phyloP scores from a whole-genome alignment of 345 rosid species.

The Hibiscus syriacus region DNA sequence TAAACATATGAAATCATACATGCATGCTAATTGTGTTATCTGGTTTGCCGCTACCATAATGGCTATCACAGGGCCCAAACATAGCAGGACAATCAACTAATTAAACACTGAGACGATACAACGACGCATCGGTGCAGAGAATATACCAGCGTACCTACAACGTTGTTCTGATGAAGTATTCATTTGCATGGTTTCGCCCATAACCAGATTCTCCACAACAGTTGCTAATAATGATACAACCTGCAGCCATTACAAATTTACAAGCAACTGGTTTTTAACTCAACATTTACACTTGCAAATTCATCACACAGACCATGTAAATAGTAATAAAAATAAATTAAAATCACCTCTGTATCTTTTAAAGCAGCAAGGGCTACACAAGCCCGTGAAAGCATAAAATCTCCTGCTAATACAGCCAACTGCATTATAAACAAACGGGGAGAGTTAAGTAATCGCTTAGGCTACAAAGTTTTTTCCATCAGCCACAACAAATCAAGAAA shows the following conservation, averaged over 20 bases:
- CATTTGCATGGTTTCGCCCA: slow-evolving; percentile 98
- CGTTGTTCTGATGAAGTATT: slow-evolving; percentile 68
- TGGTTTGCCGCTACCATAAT: not conserved
- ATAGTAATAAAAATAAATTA: not conserved
- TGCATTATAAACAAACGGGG: slow-evolving; percentile 20
- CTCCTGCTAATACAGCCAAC: slow-evolving; percentile 90
- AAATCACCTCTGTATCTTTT: slow-evolving; percentile 70
- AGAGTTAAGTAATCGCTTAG: not conserved
- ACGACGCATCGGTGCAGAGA: not conserved
- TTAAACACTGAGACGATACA: not conserved
- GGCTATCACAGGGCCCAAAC: not conserved
- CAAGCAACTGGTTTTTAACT: not conserved
- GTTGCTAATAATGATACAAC: slow-evolving; percentile 79
- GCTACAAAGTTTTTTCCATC: not conserved
- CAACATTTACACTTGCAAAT: not conserved
- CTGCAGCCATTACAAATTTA: slow-evolving; percentile 23
- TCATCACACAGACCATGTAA: not conserved
- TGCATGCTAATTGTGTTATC: not conserved
- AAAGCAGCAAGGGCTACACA: slow-evolving; percentile 79
- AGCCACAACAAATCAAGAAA: not conserved
- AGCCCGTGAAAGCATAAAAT: slow-evolving; percentile 89
- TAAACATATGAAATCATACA: not conserved
- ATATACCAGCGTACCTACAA: slow-evolving; percentile 44
- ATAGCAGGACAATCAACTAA: not conserved
- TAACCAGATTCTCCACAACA: slow-evolving; percentile 85